Evolutionary conservation across 306 rosid genomes (phyloP), one percentile per base, ranked within the genome.

Genomic region (Ormosia emarginata): DNA sequence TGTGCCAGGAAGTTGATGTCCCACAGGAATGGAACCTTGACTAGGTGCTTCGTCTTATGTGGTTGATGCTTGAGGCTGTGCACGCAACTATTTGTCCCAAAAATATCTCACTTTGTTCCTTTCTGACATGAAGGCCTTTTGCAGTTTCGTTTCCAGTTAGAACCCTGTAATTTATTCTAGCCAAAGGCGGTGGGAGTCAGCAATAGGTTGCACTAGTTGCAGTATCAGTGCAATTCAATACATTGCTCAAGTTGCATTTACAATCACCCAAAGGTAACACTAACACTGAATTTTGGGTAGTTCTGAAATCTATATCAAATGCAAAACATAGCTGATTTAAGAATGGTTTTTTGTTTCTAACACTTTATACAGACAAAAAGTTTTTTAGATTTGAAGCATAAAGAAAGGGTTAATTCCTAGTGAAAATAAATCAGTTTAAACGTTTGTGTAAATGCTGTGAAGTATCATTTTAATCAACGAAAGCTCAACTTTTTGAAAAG

Each of bases 1-100:
- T 68, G 50, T 69, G 15, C 58, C 87, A 79, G 53, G 72, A 67
- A 44, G 41, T 36, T 77, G 53, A 56, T 83, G 81, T 32, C 85
- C 87, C 88, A 73, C 86, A 67, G 14, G 77, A 18, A 61, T 84
- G 85, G 82, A 83, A 50, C 59, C 83, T 86, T 77, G 79, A 81
- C 79, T 46, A 44, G 29, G 33, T 78, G 73, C 79, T 65, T 56
- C 61, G 85, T 83, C 71, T 62, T 40, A 39, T 66, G 69, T 72
- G 79, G 29, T 18, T 6, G 39, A 32, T 71, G 75, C 77, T 64
- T 11, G 17, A 36, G 34, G 53, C 5, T 77, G 13, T 41, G 56
- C 63, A 83, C 64, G 33, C 39, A 83, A 52, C 62, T 40, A 49
- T 69, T 30, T 71, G 71, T 78, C 63, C 62, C 47, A 71, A 82